Conservation (phyloP, 148 eudicot genomes). For the Heliosperma pusillum region DNA sequence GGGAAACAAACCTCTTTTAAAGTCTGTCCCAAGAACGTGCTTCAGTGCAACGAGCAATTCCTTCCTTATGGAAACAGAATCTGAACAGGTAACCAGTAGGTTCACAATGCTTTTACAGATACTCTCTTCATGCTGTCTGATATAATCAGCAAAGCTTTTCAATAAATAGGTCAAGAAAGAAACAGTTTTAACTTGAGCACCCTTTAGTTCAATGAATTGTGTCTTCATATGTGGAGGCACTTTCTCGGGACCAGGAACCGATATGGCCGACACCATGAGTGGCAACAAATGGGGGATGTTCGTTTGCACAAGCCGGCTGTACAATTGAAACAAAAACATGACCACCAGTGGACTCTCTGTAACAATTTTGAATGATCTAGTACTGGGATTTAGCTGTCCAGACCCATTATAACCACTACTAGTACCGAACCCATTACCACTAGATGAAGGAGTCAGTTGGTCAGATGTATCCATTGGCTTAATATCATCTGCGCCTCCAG, state of each 20-base stretch:
- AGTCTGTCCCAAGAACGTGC: conserved; percentile 95
- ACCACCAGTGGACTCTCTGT: conserved; percentile 97
- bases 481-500: conserved; percentile 65
- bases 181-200: conserved; percentile 98
- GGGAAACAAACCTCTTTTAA: conserved; percentile 93
- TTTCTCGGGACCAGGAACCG: conserved; percentile 94
- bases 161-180: conserved; percentile 91
- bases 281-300: conserved; percentile 93
- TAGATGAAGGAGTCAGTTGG: conserved; percentile 56
- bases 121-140: conserved; percentile 92
- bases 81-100: conserved; percentile 95
- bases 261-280: conserved; percentile 88
- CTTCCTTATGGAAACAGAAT: conserved; percentile 92
- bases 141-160: conserved; percentile 93
- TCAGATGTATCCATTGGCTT: conserved; percentile 81
- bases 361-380: conserved; percentile 85
- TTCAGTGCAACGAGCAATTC: conserved; percentile 89
- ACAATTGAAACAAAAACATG: conserved; percentile 95
- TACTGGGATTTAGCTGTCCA: conserved; percentile 87
- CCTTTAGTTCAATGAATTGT: conserved; percentile 84
- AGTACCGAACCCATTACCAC: conserved; percentile 31
- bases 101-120: conserved; percentile 97
- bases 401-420: conserved; percentile 50
- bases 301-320: conserved; percentile 90
- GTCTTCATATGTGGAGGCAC: conserved; percentile 83